Base-by-base conservation (phyloP, 768 basidiomycete species). In the Macrolepiota fuliginosa region DNA sequence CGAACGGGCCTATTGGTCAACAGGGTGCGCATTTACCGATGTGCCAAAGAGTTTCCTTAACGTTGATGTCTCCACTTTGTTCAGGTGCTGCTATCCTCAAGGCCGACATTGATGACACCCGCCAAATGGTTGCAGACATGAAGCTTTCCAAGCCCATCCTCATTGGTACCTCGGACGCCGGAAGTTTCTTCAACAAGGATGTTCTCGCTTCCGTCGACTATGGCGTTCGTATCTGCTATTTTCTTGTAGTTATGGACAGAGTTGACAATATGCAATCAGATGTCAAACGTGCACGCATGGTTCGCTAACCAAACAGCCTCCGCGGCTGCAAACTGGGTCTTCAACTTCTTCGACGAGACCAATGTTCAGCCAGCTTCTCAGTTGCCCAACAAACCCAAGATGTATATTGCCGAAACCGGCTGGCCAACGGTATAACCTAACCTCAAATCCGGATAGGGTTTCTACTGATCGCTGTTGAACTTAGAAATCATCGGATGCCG, bases 241-340 rank as follows among this genome's bases (percentile, higher is more conserved):
- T 62, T 42, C 52, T 47, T 50, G 24, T 5, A 24, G 17, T 35
- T 5, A 17, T 12, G 27, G 51, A 9, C 3, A 13, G 46, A 24
- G 9, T 55, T 66, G 17, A 64, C 29, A 53, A 25, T 58, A 32
- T n/a, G 22, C 9, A 22, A 39, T 11, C 63, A 89, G 87, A 80
- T 95, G 83, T 84, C 92, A 11, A 96, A 97, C 65, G 92, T 94
- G n/a, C 94, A 96, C 70, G 87, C 94, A 6, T 95, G 92, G 93
- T 98, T 97, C 74, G 96, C 91, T 13, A 86, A 88, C 64, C 83
- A 87, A 24, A 81, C 85, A 2, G 83, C 90, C 22, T 74, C 83
- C 12, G 72, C 79, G n/a, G 92, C 94, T 1, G 88, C 96, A 1
- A 78, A 66, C 6, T 99, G 96, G 96, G 94, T 94, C 2, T 78